phyloP scores from a whole-genome alignment of 179 eudicot species.

The Beta corolliflora region DNA sequence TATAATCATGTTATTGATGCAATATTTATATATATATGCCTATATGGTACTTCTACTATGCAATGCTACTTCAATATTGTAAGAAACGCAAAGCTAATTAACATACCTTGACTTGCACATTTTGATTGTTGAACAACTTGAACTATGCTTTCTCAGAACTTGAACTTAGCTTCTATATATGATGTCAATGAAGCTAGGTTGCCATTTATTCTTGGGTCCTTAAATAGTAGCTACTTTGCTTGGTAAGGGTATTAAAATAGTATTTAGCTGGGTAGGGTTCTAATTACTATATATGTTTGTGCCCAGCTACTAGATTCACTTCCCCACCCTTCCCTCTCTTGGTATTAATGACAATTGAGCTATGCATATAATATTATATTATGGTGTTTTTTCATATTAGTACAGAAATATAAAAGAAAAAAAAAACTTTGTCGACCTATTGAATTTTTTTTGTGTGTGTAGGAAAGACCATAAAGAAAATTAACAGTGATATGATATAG shows the following conservation, averaged over 20 bases:
- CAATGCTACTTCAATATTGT: not conserved
- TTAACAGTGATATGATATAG: no score
- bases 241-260: not conserved
- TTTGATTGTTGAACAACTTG: not conserved
- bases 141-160: not conserved
- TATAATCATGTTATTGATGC: not conserved
- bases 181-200: not conserved
- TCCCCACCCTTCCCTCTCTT: not conserved
- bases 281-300: not conserved
- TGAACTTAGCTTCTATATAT: not conserved
- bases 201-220: not conserved
- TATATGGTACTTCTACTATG: no score
- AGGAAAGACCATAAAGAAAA: no score
- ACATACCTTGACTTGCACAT: slow-evolving; percentile 20
- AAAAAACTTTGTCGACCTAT: not conserved
- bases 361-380: not conserved
- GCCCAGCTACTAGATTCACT: not conserved
- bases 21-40: no score
- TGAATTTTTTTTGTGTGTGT: no score
- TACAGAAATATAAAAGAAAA: no score
- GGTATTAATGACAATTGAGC: not conserved
- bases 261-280: not conserved
- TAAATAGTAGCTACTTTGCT: not conserved
- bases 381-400: not conserved
- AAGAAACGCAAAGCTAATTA: not conserved